phyloP scores from a whole-genome alignment of 2,329 filamentous ascomycete genomes.

The Celoporthe dispersa region DNA sequence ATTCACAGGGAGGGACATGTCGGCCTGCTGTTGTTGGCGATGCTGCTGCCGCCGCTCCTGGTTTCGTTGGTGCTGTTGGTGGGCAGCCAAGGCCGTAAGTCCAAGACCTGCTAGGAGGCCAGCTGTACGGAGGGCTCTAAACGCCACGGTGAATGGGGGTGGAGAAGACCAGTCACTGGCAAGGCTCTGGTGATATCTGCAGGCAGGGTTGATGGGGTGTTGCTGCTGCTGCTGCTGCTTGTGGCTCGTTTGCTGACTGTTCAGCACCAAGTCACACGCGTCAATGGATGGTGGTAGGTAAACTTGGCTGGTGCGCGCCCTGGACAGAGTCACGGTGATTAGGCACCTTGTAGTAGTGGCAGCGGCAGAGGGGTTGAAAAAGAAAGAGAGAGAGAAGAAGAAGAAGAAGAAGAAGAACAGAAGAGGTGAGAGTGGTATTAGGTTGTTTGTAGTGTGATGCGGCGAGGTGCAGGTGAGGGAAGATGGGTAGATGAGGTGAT shows the following conservation, averaged over 20 bases:
- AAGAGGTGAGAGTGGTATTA: not conserved
- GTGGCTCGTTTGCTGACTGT: not conserved
- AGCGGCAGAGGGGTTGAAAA: not conserved
- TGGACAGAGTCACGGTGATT: not conserved
- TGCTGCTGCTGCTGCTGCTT: not conserved
- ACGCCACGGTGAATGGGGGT: constrained; percentile 52
- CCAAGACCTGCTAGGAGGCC: constrained; percentile 64
- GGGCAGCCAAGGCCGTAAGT: constrained; percentile 60
- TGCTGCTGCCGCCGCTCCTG: constrained; percentile 45
- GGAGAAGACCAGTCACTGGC: not conserved
- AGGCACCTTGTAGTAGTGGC: not conserved
- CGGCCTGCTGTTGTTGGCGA: constrained; percentile 39
- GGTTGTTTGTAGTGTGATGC: not conserved
- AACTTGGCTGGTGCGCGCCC: not conserved
- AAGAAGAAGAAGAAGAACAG: not conserved
- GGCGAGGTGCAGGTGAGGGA: not conserved
- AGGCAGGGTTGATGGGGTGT: not conserved
- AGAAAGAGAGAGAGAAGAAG: not conserved
- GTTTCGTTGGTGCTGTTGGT: constrained; percentile 52
- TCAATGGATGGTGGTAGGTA: not conserved
- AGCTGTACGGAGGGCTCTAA: constrained; percentile 56
- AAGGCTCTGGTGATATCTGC: not conserved
- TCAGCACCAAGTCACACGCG: not conserved
- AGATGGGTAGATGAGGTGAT: not conserved
- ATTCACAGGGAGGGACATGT: constrained; percentile 34